A percentile compares a stretch with the other conserved stretches of the same genome.
Conservation (phyloP, 352 stramenopile genomes). For the Phytophthora cactorum region DNA sequence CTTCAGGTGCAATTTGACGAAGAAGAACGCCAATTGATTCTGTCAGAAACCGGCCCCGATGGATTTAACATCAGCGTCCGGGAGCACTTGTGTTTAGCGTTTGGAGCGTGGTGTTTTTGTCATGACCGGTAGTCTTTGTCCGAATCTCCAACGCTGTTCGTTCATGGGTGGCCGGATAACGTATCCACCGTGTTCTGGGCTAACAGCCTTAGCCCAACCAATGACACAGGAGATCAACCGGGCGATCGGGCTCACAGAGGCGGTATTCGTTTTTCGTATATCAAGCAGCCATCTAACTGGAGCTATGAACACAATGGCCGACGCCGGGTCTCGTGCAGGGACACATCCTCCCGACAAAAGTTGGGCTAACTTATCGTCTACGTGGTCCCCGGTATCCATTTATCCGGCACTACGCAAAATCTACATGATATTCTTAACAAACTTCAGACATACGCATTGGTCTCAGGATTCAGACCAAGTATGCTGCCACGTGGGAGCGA, state of each 20-base stretch:
- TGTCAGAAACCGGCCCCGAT: background rate
- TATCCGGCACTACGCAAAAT: too few species aligned
- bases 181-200: background rate
- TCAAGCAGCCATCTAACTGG: background rate
- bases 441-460: too few species aligned
- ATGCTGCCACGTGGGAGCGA: too few species aligned
- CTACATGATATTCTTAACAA: too few species aligned
- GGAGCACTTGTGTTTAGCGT: background rate
- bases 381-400: too few species aligned
- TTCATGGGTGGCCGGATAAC: background rate
- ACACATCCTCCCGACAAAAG: too few species aligned
- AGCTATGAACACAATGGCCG: background rate
- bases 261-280: background rate
- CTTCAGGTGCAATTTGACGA: slow-evolving; percentile 8
- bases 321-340: too few species aligned
- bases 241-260: background rate
- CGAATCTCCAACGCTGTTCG: background rate
- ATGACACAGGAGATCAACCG: background rate
- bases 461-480: too few species aligned
- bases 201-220: background rate
- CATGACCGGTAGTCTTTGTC: background rate
- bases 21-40: background rate
- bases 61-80: slow-evolving; percentile 8
- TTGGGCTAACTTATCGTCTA: too few species aligned
- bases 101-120: background rate